Base-by-base conservation (phyloP, 2,329 filamentous ascomycete genomes). In the Ophiostoma pallidulum region DNA sequence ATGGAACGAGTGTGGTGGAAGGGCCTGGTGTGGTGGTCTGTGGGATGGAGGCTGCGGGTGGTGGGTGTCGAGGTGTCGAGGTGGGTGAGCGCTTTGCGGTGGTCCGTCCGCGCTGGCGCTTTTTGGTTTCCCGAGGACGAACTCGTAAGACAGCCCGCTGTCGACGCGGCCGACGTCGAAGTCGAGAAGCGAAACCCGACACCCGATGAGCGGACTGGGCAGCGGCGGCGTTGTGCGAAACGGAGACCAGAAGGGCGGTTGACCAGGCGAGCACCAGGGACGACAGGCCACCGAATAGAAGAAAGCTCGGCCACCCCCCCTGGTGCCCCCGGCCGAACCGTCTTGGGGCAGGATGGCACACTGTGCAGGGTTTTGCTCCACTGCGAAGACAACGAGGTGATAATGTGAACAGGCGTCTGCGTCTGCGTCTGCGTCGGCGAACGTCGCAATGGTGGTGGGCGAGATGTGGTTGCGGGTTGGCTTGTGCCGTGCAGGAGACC, bases 311-410 rank as follows among this genome's bases (percentile, higher is more conserved):
- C 31, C 12, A 33, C 7, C 24, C 8, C 26, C 44, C 44, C 50
- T 36, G 47, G 47, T 37, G 38, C 29, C 47, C 45, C 50, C 50
- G 50, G 36, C 47, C 50, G 47, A 52, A 24, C 43, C 36, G 47
- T 43, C 33, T 16, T n/a, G 20, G 33, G 24, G 24, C 18, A 16
- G 19, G 12, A 45, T 19, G n/a, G 20, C 39, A 19, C 50, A 51
- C 50, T 47, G 46, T 51, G 42, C 45, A 35, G 31, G 22, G 20
- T 33, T 43, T 31, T 33, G 45, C 29, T 22, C 37, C 37, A 47
- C 45, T 35, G 22, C 19, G 20, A 22, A 13, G 28, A 22, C 45
- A 32, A 16, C 31, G 36, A 38, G 43, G 33, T 31, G 32, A 28
- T 32, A 24, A 10, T n/a, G 12, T 43, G 35, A n/a, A n/a, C n/a